phyloP scores from a whole-genome alignment of 2,329 filamentous ascomycete species.

The Daldinia sp. region DNA sequence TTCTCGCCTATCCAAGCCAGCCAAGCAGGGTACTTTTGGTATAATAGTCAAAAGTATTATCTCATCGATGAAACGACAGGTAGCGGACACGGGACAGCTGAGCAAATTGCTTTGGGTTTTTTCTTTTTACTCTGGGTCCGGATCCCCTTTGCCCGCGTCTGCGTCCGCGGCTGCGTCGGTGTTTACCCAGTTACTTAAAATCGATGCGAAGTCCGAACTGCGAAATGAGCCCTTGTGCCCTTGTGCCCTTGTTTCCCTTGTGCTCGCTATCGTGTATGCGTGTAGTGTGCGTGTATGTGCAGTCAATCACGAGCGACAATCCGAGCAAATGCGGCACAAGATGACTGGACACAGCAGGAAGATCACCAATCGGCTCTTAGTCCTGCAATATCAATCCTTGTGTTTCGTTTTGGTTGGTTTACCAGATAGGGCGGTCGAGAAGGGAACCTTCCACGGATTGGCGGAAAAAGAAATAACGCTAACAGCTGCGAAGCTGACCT shows the following conservation, averaged over 20 bases:
- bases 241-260: slow-evolving; percentile 6
- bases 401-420: slow-evolving; percentile 34
- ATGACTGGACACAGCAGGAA: slow-evolving; percentile 25
- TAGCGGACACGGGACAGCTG: neutral
- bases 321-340: slow-evolving; percentile 29
- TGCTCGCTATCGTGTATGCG: slow-evolving; percentile 14
- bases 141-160: slow-evolving; percentile 13
- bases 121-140: neutral
- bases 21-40: slow-evolving; percentile 29
- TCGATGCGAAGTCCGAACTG: slow-evolving; percentile 34
- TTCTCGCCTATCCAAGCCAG: slow-evolving; percentile 28
- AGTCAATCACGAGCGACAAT: slow-evolving; percentile 32
- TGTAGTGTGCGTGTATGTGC: slow-evolving; percentile 19
- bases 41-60: slow-evolving; percentile 31
- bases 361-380: slow-evolving; percentile 36
- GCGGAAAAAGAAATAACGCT: slow-evolving; percentile 33
- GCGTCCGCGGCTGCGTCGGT: slow-evolving; percentile 28
- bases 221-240: slow-evolving; percentile 14
- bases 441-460: slow-evolving; percentile 25
- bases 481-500: slow-evolving; percentile 33
- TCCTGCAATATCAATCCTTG: slow-evolving; percentile 36
- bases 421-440: slow-evolving; percentile 14
- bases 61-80: slow-evolving; percentile 28
- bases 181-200: slow-evolving; percentile 34
- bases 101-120: slow-evolving; percentile 1